phyloP scores from a whole-genome alignment of 768 basidiomycete genomes.

The Antrodiella citrinella region DNA sequence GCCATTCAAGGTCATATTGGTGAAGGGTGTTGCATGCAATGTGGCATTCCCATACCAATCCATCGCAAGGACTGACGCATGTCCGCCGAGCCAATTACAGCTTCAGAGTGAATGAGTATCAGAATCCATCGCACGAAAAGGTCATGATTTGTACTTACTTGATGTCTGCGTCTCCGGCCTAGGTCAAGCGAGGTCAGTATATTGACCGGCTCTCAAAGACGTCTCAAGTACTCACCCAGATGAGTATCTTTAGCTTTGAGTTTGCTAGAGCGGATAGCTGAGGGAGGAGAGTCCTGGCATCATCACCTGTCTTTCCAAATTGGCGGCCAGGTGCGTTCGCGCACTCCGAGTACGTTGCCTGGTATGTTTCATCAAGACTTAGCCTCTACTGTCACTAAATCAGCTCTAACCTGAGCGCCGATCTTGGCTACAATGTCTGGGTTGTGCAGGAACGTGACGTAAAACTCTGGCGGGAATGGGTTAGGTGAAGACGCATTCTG shows the following conservation, averaged over 20 bases:
- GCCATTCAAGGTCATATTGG: slow-evolving; percentile 50
- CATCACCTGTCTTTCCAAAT: slow-evolving; percentile 50
- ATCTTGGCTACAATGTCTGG: slow-evolving; percentile 33
- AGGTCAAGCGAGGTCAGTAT: too few species aligned
- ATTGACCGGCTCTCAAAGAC: too few species aligned
- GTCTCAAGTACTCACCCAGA: slow-evolving; percentile 29
- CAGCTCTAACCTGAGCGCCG: slow-evolving; percentile 31
- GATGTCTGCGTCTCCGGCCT: slow-evolving; percentile 36
- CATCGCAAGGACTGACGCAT: slow-evolving; percentile 34
- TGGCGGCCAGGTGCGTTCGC: slow-evolving; percentile 31
- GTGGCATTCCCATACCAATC: slow-evolving; percentile 37
- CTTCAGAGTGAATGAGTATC: slow-evolving; percentile 13
- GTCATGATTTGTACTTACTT: slow-evolving; percentile 16
- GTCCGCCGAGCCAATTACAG: slow-evolving; percentile 33
- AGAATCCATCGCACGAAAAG: background rate
- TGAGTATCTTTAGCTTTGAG: slow-evolving; percentile 28
- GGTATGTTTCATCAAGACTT: slow-evolving; percentile 1
- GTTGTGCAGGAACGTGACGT: slow-evolving; percentile 37
- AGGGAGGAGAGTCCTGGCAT: slow-evolving; percentile 47
- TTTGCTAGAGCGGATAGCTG: slow-evolving; percentile 40
- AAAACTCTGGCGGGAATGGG: slow-evolving; percentile 50
- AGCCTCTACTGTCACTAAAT: background rate
- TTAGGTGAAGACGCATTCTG: slow-evolving; percentile 39
- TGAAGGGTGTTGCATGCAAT: slow-evolving; percentile 32
- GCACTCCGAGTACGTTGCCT: slow-evolving; percentile 41